Evolutionary conservation across 495 filamentous ascomycete species (phyloP).

Genomic region (Copromyces sp.): DNA sequence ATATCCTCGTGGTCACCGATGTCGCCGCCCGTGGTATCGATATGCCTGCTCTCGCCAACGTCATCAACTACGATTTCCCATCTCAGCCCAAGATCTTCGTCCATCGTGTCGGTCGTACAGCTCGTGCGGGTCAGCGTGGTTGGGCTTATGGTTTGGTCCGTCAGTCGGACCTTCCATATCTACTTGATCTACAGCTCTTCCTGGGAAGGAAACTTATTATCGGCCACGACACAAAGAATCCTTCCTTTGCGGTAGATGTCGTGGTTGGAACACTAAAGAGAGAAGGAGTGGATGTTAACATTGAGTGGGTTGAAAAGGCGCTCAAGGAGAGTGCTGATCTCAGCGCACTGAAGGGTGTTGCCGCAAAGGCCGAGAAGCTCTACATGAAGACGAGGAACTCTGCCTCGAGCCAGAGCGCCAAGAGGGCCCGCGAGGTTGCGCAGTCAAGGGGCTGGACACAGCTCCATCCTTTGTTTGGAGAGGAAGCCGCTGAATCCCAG

Average conservation of each 20-base stretch:
- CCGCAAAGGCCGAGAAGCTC: conserved; percentile 82
- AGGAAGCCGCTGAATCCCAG: conserved; percentile 51
- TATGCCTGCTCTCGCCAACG: conserved; percentile 90
- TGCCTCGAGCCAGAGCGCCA: conserved; percentile 78
- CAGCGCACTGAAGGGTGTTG: conserved; percentile 53
- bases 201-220: conserved; percentile 69
- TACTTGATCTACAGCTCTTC: conserved; percentile 93
- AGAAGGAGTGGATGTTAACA: conserved; percentile 57
- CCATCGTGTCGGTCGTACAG: conserved; percentile 91
- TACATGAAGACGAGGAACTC: conserved; percentile 84
- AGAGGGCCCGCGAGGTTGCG: conserved; percentile 67
- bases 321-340: conserved; percentile 69
- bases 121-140: conserved; percentile 79
- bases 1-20: conserved; percentile 94
- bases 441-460: conserved; percentile 55
- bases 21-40: conserved; percentile 96
- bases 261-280: conserved; percentile 63
- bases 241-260: conserved; percentile 70
- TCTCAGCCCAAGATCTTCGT: conserved; percentile 95
- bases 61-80: conserved; percentile 98
- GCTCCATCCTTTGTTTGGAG: conserved; percentile 67
- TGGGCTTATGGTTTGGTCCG: conserved; percentile 92
- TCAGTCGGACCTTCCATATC: conserved; percentile 76
- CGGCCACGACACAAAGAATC: conserved; percentile 44
- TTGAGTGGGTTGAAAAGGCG: conserved; percentile 71